Percentiles rank a stretch among this genome's conserved stretches.
These are phyloP conservation scores for Violaceomyces palustris DNA, from an alignment of 1,284 basidiomycete species.

Conservation along the genomic window DNA sequence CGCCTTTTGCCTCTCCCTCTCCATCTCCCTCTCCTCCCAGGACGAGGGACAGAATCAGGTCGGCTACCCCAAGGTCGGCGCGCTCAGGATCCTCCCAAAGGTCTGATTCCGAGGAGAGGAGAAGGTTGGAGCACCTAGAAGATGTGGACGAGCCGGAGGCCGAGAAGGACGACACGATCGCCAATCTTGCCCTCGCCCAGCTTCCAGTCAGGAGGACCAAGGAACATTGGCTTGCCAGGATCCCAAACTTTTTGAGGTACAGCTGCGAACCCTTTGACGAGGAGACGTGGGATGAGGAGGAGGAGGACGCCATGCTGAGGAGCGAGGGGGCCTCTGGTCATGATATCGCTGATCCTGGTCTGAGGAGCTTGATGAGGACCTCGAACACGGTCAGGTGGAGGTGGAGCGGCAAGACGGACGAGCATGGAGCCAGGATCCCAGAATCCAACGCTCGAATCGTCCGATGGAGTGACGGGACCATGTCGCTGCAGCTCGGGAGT, in stretches of 20 bases:
- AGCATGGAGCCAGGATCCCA: constrained; percentile 64
- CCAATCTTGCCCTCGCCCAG: constrained; percentile 36
- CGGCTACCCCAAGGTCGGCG: too few species aligned
- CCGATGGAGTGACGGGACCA: constrained; percentile 83
- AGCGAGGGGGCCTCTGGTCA: constrained; percentile 58
- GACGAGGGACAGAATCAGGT: constrained; percentile 29
- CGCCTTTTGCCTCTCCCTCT: too few species aligned
- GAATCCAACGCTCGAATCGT: constrained; percentile 83
- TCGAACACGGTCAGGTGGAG: constrained; percentile 87
- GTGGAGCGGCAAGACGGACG: constrained; percentile 65
- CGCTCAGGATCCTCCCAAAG: too few species aligned
- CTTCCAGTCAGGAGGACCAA: constrained; percentile 44
- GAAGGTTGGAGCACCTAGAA: constrained; percentile 9
- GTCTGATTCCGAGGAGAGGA: constrained; percentile 3
- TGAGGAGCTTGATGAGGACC: constrained; percentile 61
- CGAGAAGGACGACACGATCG: constrained; percentile 62
- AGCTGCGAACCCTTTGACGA: constrained; percentile 34
- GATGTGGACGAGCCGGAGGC: constrained; percentile 55
- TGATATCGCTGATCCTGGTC: constrained; percentile 51
- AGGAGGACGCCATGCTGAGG: constrained; percentile 31
- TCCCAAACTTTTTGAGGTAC: constrained; percentile 50
- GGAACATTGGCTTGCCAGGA: constrained; percentile 42
- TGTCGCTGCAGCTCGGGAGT: constrained; percentile 76
- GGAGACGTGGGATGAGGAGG: constrained; percentile 35
- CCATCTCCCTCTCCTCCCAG: too few species aligned